Base-by-base conservation (phyloP, 2,329 filamentous ascomycete species). In the Nigrospora oryzae region DNA sequence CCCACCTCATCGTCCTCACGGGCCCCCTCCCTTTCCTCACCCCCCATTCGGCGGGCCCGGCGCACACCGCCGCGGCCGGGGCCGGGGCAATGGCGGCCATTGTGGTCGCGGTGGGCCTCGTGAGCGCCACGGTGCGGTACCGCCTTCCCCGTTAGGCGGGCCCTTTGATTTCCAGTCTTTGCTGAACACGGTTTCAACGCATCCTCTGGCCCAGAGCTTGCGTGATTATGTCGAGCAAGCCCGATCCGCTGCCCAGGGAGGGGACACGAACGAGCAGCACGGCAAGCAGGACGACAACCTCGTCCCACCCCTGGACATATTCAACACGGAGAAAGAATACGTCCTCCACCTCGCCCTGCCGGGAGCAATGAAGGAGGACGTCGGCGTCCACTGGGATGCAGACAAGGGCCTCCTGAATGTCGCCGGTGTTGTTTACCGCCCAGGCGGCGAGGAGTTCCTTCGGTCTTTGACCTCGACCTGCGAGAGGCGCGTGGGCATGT, bases 351-450 rank as follows among this genome's bases (percentile, higher is more conserved):
- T 89, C 56, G 83, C 86, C 1, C 73, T 94, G 0, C 86, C 89
- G 0, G 88, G 88, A 23, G 86, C 83, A 2, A 83, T 83, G 66
- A 90, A 89, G 64, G 77, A 87, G 55, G 86, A 93, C 56, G 69
- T 93, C 6, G 83, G 77, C 46, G 78, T 93, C 38, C 82, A 83
- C 61, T 94, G 85, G 78, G 80, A 91, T 53, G 72, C 77, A 0
- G 83, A 87, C 47, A 79, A 78, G 56, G 75, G 71, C 39, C 69
- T 76, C 45, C 68, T 94, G 36, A 78, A 73, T 53, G 68, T 94
- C 44, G 74, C 82, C 1, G 88, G 88, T 42, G 81, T 90, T 0
- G 74, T 89, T 10, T 77, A 89, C 60, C 77, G 86, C 2, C 83
- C 83, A 4, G 83, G 80, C 8, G 77, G 86, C 59, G 85, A 89